Evolutionary conservation across 352 stramenopile species (phyloP), one percentile per base, ranked within the genome.

Genomic region (Globisporangium echinulatum): DNA sequence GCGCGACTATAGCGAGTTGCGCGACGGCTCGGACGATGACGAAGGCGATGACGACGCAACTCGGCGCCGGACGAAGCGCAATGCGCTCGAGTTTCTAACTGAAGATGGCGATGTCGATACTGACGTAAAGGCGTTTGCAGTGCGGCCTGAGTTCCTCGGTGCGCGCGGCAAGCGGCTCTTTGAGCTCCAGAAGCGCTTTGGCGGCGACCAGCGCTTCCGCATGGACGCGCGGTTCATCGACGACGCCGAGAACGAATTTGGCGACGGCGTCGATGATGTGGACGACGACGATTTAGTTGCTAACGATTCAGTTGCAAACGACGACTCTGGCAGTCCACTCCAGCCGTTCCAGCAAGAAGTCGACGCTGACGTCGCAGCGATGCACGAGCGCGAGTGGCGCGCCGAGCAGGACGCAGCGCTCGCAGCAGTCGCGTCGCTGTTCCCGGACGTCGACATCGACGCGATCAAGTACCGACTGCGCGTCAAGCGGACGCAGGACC

Each of bases 181-280:
- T 60, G 82, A 92, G 65, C 71, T 92, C 70, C 82, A 92, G 56
- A 92, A 90, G 58, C 77, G 79, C 2, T 92, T 90, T 55, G 75
- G 77, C 48, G 80, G 82, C 14, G 82, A 92, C 59, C 70, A 86
- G 66, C 82, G 82, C 51, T 92, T 92, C 68, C 78, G 79, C 44
- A 69, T 92, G 54, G 82, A 92, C 58, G 77, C 76, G 17, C 80
- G 82, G 3, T 92, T 92, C 66, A 74, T 90, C 44, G 82, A 89
- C 40, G 67, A 82, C 37, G 72, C 85, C 8, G 73, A 79, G 42
- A 78, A 88, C 25, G 80, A 88, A 52, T 88, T 71, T 43, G 73
- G 70, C 36, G 77, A 71, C 7, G 52, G 69, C 37, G 58, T 49
- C 0, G 50, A 61, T 14, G 61, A 71, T 7, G 72, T 69, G 1